Conservation (phyloP, 495 filamentous ascomycete species). For the Venustampulla echinocandica region DNA sequence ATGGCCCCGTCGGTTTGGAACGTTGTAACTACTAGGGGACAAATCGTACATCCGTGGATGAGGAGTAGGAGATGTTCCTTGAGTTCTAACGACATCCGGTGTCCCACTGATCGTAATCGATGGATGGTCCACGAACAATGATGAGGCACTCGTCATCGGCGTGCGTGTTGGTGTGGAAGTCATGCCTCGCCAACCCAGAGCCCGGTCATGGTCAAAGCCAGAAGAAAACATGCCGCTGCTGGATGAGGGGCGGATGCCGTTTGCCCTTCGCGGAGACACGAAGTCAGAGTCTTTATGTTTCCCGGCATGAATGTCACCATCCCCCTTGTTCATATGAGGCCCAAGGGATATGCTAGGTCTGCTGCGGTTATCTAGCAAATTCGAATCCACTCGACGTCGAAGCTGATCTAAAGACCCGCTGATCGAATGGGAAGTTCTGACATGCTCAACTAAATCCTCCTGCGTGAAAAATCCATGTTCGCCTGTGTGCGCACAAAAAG, state of each 20-base stretch:
- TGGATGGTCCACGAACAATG: conserved; percentile 16
- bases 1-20: too few relatives aligned
- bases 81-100: too few relatives aligned
- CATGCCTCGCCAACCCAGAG: conserved; percentile 3
- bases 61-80: too few relatives aligned
- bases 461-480: conserved; percentile 20
- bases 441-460: conserved; percentile 20
- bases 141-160: conserved; percentile 17
- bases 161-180: conserved; percentile 1
- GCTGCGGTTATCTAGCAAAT: conserved; percentile 6
- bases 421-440: conserved; percentile 13
- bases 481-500: conserved; percentile 13
- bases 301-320: not conserved
- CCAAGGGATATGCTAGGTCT: not conserved
- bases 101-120: too few relatives aligned
- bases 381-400: conserved; percentile 16
- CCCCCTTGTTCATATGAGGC: not conserved
- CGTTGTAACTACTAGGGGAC: too few relatives aligned
- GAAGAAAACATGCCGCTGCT: conserved; percentile 3
- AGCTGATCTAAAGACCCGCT: conserved; percentile 14
- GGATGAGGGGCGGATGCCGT: not conserved
- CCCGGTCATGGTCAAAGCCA: conserved; percentile 8
- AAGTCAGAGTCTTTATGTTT: conserved; percentile 12
- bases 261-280: conserved; percentile 5
- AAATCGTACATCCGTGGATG: too few relatives aligned